Conservation (phyloP, 495 filamentous ascomycete species). For the Immersiella caudata region DNA sequence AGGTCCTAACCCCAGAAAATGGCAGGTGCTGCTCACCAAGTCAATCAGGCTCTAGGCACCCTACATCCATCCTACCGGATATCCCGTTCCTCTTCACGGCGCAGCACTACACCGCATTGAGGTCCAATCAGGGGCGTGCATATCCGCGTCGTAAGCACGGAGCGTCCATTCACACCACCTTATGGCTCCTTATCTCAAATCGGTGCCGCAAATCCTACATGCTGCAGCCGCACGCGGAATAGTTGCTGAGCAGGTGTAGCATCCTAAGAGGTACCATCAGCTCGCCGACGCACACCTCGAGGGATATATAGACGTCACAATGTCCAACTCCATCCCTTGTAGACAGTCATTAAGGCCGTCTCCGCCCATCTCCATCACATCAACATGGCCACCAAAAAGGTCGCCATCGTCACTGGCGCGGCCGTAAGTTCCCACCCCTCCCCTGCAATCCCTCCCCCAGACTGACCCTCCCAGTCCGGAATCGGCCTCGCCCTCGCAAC, state of each 20-base stretch:
- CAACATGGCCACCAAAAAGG: conserved; percentile 6
- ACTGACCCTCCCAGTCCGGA: conserved; percentile 19
- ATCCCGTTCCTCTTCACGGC: neutral
- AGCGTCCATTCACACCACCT: neutral
- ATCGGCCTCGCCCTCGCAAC: conserved; percentile 22
- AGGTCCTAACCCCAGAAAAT: too few relatives aligned
- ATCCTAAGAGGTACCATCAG: neutral
- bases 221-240: neutral
- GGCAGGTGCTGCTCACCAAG: neutral
- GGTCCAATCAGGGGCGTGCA: neutral
- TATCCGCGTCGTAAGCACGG: neutral
- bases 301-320: too few relatives aligned
- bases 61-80: neutral
- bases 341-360: too few relatives aligned
- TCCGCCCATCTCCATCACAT: neutral
- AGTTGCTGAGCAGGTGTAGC: neutral
- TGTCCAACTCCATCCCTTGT: too few relatives aligned
- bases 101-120: neutral
- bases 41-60: neutral
- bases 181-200: neutral
- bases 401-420: conserved; percentile 28
- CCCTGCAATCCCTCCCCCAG: neutral
- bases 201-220: neutral
- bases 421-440: conserved; percentile 16
- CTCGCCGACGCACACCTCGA: neutral